Evolutionary conservation across 495 filamentous ascomycete genomes (phyloP), one percentile per base, ranked within the genome.

Genomic region (Haplographium delicatum): DNA sequence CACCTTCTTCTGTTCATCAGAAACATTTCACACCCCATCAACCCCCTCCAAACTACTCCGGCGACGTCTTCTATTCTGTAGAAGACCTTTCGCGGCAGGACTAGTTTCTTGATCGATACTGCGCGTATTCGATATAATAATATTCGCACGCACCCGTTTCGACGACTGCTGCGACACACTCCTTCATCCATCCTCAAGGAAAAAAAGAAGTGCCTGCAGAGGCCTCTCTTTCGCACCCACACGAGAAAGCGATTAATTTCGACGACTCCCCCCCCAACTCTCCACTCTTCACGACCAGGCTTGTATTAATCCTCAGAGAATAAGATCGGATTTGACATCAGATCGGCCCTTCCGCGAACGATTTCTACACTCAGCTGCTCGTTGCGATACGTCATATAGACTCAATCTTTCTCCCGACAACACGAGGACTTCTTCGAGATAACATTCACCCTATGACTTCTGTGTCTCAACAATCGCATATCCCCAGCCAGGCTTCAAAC

Each of bases 191-290:
- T 26, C 30, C 23, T 25, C 22, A 11, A 34, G n/a, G 23, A 59
- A 43, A 59, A 53, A 58, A 58, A 53, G 51, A 37, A 45, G 22
- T 30, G 45, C 54, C 49, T 24, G 38, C 22, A 27, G 37, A 54
- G 46, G 50, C 28, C 38, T 24, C 28, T 40, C 38, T 39, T 46
- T n/a, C n/a, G n/a, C n/a, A n/a, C n/a, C n/a, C 39, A 10, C 44
- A 38, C 33, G 54, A 61, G 58, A 41, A 58, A 58, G 40, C 58
- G 54, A 61, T 61, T 61, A 33, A 55, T 37, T 61, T 61, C 54
- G 58, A 53, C 53, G 43, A 54, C 56, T 50, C 45, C 28, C 35
- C 50, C 30, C 39, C 41, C n/a, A n/a, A n/a, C n/a, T 48, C 58
- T 61, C 58, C 58, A 52, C 54, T 61, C 58, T 34, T 8, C 43